Evolutionary conservation across 495 filamentous ascomycete genomes (phyloP).

Genomic region (Neurospora intermedia): DNA sequence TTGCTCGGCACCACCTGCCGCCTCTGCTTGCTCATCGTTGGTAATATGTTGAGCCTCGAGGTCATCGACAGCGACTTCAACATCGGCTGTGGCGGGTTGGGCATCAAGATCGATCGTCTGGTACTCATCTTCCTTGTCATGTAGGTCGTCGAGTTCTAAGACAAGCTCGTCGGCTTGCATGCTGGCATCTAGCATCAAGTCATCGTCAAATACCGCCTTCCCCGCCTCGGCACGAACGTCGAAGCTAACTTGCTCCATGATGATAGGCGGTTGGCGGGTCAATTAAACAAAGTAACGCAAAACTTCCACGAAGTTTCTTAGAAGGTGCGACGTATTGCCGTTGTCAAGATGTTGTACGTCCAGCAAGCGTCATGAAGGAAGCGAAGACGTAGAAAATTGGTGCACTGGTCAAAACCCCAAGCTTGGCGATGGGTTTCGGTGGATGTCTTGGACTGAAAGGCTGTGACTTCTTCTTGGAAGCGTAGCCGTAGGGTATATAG

Average conservation of each 20-base stretch:
- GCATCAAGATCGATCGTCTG: not conserved
- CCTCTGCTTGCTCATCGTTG: not conserved
- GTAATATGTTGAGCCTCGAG: constrained; percentile 3
- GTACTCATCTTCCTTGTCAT: constrained; percentile 4
- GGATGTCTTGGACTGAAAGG: not conserved
- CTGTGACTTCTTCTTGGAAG: not conserved
- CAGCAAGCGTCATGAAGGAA: not conserved
- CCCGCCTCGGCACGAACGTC: constrained; percentile 10
- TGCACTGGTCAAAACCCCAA: not conserved
- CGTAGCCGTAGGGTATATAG: not conserved
- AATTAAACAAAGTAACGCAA: not conserved
- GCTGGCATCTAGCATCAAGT: constrained; percentile 14
- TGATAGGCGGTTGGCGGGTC: not conserved
- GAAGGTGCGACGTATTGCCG: not conserved
- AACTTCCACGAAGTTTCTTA: not conserved
- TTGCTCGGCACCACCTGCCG: constrained; percentile 20
- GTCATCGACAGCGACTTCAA: constrained; percentile 15
- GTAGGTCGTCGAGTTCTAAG: constrained; percentile 13
- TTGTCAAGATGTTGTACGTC: not conserved
- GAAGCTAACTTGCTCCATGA: constrained; percentile 17
- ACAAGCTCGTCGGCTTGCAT: constrained; percentile 22
- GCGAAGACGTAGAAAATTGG: not conserved
- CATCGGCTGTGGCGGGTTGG: not conserved
- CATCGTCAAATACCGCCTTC: constrained; percentile 18
- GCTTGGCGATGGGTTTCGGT: not conserved